These are phyloP conservation scores for Schizophyllum amplum DNA, from an alignment of 1,284 basidiomycete species.

Conservation along the genomic window DNA sequence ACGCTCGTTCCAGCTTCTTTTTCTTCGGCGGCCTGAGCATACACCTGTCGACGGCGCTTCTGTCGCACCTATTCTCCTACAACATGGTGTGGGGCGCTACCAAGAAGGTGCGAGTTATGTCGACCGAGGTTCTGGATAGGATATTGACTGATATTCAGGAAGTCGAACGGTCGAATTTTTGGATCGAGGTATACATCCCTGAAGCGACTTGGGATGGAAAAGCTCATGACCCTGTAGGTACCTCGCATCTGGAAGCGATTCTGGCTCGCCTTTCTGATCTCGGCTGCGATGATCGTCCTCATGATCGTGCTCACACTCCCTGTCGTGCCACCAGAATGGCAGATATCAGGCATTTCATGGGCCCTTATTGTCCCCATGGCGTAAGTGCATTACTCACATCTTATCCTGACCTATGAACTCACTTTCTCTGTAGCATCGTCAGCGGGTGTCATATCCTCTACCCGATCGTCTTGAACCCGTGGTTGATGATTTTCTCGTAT, in stretches of 20 bases:
- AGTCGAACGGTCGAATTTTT: constrained; percentile 79
- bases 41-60: constrained; percentile 64
- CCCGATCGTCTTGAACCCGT: constrained; percentile 67
- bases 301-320: constrained; percentile 49
- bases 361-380: constrained; percentile 63
- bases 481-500: constrained; percentile 66
- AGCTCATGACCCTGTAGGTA: constrained; percentile 23
- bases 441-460: constrained; percentile 60
- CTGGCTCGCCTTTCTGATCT: constrained; percentile 55
- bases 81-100: constrained; percentile 80
- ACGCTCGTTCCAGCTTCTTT: constrained; percentile 51
- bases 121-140: constrained; percentile 13
- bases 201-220: background rate
- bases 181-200: constrained; percentile 44
- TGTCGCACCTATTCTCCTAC: constrained; percentile 79
- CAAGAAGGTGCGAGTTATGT: constrained; percentile 37
- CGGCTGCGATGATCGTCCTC: constrained; percentile 33
- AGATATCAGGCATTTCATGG: constrained; percentile 52
- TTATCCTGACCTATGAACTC: constrained; percentile 1
- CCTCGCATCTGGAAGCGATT: constrained; percentile 74
- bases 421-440: constrained; percentile 35
- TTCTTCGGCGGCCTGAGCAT: constrained; percentile 78
- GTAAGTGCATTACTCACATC: constrained; percentile 24
- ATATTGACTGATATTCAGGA: constrained; percentile 22
- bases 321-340: constrained; percentile 54